Percentiles rank a stretch among this genome's conserved stretches.
phyloP scores from a whole-genome alignment of 257 asterid species.

The Lantana camara region DNA sequence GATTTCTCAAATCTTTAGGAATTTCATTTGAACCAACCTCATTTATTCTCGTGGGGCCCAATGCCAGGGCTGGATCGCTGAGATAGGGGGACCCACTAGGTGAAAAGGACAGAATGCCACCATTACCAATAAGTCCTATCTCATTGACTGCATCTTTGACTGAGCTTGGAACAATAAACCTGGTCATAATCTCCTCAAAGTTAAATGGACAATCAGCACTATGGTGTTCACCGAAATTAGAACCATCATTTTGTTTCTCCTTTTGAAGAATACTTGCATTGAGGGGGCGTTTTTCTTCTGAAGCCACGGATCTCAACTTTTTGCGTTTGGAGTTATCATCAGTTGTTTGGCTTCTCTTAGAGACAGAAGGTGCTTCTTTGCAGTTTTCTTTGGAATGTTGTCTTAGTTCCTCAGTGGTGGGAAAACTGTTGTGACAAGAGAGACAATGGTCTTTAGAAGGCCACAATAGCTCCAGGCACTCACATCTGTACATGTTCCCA shows the following conservation, averaged over 20 bases:
- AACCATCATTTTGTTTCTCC: constrained; percentile 45
- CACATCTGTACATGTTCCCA: constrained; percentile 64
- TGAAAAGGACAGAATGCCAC: constrained; percentile 60
- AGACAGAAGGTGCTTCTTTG: constrained; percentile 35
- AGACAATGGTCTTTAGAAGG: constrained; percentile 65
- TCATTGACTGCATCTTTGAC: constrained; percentile 67
- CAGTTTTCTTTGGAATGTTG: constrained; percentile 65
- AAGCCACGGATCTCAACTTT: constrained; percentile 35
- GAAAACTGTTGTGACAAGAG: constrained; percentile 75
- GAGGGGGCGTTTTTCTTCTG: constrained; percentile 41
- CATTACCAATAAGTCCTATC: constrained; percentile 64
- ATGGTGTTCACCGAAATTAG: constrained; percentile 34
- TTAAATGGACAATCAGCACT: constrained; percentile 60
- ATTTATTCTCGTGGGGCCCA: constrained; percentile 37
- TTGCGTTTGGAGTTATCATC: constrained; percentile 54
- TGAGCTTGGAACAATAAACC: constrained; percentile 62
- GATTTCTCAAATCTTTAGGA: constrained; percentile 34
- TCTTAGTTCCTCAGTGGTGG: constrained; percentile 47
- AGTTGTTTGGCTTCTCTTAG: constrained; percentile 39
- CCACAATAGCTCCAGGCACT: constrained; percentile 85
- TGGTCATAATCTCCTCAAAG: constrained; percentile 73
- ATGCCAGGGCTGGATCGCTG: constrained; percentile 48
- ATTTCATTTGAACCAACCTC: constrained; percentile 34
- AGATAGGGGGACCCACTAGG: constrained; percentile 42
- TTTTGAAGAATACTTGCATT: constrained; percentile 31